Conservation (phyloP, 2,329 filamentous ascomycete species). For the Dothidotthia symphoricarpi region DNA sequence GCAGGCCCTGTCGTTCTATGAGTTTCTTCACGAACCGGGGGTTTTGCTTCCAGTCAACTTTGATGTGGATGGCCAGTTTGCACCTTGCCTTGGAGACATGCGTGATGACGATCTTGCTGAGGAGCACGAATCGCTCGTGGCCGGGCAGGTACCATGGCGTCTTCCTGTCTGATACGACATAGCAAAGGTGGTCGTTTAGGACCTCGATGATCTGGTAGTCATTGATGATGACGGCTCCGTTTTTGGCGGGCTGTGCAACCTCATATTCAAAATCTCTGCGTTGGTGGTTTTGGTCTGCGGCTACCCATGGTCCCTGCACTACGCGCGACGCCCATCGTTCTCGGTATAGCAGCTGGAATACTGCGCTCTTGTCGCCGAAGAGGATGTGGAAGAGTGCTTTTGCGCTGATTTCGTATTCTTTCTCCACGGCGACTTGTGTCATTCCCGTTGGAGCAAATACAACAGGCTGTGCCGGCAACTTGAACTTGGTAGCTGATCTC, state of each 20-base stretch:
- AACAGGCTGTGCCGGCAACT: constrained; percentile 76
- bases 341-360: constrained; percentile 88
- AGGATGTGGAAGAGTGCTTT: constrained; percentile 95
- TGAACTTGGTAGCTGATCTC: constrained; percentile 66
- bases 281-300: constrained; percentile 67
- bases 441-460: constrained; percentile 82
- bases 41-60: constrained; percentile 77
- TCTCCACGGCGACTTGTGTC: constrained; percentile 70
- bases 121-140: constrained; percentile 72
- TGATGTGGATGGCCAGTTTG: constrained; percentile 83
- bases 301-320: constrained; percentile 80
- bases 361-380: constrained; percentile 92
- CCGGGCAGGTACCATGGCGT: constrained; percentile 83
- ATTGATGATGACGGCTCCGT: constrained; percentile 55
- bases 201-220: constrained; percentile 85
- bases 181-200: constrained; percentile 59
- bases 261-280: constrained; percentile 78
- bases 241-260: constrained; percentile 54
- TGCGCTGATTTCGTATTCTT: constrained; percentile 84
- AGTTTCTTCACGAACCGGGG: constrained; percentile 46
- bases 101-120: constrained; percentile 91
- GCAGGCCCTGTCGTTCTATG: constrained; percentile 65
- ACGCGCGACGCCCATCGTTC: constrained; percentile 58
- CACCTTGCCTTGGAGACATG: constrained; percentile 89
- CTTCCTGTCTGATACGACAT: constrained; percentile 63